Conservation (phyloP, 176 grass and related monocot species). For the Lolium perenne region DNA sequence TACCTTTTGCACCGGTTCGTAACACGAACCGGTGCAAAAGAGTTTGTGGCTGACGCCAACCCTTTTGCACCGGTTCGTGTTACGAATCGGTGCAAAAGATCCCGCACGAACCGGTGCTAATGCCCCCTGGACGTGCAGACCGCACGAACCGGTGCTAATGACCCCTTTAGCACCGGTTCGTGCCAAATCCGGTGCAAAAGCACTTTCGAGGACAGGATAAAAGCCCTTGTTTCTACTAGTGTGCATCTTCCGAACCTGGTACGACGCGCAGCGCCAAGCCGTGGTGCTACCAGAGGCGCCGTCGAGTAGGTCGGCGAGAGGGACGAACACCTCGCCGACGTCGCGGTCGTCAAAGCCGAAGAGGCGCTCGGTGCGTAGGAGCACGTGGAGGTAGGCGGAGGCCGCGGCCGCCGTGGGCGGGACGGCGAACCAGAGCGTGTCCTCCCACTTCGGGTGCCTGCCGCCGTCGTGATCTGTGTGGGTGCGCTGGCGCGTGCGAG, state of each 20-base stretch:
- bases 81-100: no score
- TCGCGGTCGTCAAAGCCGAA: constrained; percentile 41
- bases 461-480: background rate
- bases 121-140: no score
- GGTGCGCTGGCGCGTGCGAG: background rate
- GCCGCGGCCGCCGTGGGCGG: background rate
- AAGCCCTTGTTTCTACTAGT: no score
- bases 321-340: constrained; percentile 42
- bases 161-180: no score
- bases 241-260: constrained; percentile 40
- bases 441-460: background rate
- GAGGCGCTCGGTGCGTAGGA: constrained; percentile 51
- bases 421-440: background rate
- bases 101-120: no score
- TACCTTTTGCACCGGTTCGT: no score
- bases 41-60: no score
- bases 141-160: no score
- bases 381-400: background rate
- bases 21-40: no score
- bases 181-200: no score
- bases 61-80: no score
- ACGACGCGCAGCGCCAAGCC: constrained; percentile 29
- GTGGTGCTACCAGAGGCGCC: background rate
- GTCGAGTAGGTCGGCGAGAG: constrained; percentile 36
- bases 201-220: no score